Conservation (phyloP, 805 yeast genomes). For the Ogataea nakhonphanomensis region DNA sequence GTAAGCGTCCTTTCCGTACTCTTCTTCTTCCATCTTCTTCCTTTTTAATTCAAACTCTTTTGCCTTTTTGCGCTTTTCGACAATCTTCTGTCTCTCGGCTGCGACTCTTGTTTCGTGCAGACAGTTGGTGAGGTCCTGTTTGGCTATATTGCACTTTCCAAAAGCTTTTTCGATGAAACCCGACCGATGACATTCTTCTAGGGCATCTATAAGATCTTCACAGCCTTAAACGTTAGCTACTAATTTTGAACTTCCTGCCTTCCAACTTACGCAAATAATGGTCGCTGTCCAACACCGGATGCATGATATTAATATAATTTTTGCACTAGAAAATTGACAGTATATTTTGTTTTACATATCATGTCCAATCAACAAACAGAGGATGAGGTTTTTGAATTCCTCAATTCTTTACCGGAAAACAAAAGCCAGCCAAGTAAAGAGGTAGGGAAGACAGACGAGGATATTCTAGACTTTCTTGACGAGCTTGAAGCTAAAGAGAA, state of each 20-base stretch:
- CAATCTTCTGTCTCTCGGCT: conserved; percentile 54
- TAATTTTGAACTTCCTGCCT: background rate
- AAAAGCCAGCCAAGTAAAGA: conserved; percentile 18
- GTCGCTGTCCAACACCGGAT: conserved; percentile 32
- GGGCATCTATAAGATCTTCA: conserved; percentile 75
- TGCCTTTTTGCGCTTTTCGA: conserved; percentile 53
- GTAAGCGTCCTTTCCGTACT: conserved; percentile 71
- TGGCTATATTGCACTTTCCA: conserved; percentile 82
- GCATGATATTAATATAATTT: conserved; percentile 22
- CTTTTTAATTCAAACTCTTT: conserved; percentile 52
- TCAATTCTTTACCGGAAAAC: conserved; percentile 71
- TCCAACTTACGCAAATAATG: conserved; percentile 29
- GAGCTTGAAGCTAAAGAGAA: conserved; percentile 65
- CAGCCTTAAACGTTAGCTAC: conserved; percentile 46
- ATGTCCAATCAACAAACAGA: conserved; percentile 36
- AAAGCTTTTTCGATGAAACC: conserved; percentile 66
- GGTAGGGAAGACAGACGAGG: conserved; percentile 44
- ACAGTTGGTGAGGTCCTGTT: conserved; percentile 75
- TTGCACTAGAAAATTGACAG: conserved; percentile 4
- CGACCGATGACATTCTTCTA: conserved; percentile 81
- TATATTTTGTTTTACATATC: background rate
- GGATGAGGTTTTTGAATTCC: conserved; percentile 72
- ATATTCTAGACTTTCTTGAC: conserved; percentile 56
- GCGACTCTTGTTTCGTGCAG: conserved; percentile 71
- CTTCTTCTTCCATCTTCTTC: conserved; percentile 68